These are phyloP conservation scores for Passalora sequoiae DNA, from an alignment of 2,329 filamentous ascomycete genomes.

Conservation along the genomic window DNA sequence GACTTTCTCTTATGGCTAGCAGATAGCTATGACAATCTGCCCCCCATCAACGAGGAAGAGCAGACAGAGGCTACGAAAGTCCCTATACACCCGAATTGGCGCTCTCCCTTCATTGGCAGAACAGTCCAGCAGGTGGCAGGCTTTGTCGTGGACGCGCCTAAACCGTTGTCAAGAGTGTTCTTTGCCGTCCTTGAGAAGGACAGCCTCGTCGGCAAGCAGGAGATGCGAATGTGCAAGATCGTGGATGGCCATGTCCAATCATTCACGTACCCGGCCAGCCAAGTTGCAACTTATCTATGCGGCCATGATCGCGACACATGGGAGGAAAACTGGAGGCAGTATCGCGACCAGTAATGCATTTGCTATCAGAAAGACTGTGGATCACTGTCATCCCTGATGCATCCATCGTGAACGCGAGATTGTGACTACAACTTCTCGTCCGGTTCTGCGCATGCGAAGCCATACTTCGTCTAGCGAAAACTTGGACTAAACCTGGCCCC, in stretches of 20 bases:
- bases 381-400: no score
- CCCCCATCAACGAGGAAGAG: constrained; percentile 1
- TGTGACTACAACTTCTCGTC: no score
- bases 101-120: constrained; percentile 10
- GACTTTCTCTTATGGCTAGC: constrained; percentile 10
- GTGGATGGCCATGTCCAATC: constrained; percentile 5
- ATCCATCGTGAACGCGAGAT: no score
- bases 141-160: constrained; percentile 6
- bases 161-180: constrained; percentile 7
- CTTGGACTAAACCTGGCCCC: no score
- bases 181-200: constrained; percentile 4
- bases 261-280: constrained; percentile 2
- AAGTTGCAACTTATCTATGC: not conserved
- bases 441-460: no score
- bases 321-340: constrained; percentile 1
- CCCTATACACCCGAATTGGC: constrained; percentile 7
- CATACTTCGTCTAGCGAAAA: no score
- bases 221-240: constrained; percentile 4
- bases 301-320: constrained; percentile 5
- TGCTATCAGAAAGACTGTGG: no score
- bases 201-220: not conserved
- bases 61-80: constrained; percentile 2
- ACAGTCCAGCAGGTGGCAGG: constrained; percentile 1
- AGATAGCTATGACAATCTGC: constrained; percentile 9
- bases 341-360: not conserved